Evolutionary conservation across 306 rosid species (phyloP).

Genomic region (Trichosanthes truncata): DNA sequence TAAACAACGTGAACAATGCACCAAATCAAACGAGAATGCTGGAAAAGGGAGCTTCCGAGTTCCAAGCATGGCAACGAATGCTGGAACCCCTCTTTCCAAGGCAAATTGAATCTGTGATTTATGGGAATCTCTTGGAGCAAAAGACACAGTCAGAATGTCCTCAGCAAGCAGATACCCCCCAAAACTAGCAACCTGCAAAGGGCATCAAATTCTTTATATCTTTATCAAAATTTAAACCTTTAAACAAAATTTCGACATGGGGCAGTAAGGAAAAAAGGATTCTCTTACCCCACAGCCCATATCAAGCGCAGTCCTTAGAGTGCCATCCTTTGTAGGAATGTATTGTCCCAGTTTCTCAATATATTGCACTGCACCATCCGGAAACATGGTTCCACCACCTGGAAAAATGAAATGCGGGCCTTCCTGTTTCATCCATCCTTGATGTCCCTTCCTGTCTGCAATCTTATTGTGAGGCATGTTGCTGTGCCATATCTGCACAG

Average conservation of each 20-base stretch:
- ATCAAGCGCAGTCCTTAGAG: constrained; percentile 87
- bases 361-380: constrained; percentile 92
- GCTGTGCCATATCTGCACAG: constrained; percentile 76
- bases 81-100: constrained; percentile 93
- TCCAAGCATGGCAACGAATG: constrained; percentile 97
- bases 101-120: constrained; percentile 97
- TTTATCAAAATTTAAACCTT: neutral
- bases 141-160: constrained; percentile 69
- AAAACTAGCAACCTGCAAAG: constrained; percentile 90
- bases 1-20: constrained; percentile 94
- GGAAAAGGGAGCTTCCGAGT: constrained; percentile 95
- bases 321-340: constrained; percentile 63
- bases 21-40: constrained; percentile 79
- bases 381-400: constrained; percentile 99
- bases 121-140: constrained; percentile 99
- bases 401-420: constrained; percentile 90
- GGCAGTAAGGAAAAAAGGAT: constrained; percentile 12
- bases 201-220: constrained; percentile 5
- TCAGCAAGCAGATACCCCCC: constrained; percentile 77
- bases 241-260: constrained; percentile 4
- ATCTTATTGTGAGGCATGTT: constrained; percentile 97
- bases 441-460: constrained; percentile 98
- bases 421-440: constrained; percentile 96
- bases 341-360: constrained; percentile 88
- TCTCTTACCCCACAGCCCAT: constrained; percentile 96